These are phyloP conservation scores for Melaleuca alternifolia DNA, from an alignment of 345 rosid genomes.

Conservation along the genomic window DNA sequence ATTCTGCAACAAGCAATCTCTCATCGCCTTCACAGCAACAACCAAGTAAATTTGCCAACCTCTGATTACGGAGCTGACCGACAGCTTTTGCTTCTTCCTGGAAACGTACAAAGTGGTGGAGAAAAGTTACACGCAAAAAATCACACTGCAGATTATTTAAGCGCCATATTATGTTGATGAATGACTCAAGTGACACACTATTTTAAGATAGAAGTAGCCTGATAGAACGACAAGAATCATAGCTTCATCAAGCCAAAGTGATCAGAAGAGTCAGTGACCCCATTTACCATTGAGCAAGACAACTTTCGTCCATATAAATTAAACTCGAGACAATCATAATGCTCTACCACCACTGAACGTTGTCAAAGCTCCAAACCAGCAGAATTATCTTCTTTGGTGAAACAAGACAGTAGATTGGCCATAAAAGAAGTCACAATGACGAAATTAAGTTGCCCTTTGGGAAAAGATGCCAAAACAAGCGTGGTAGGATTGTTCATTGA, in stretches of 20 bases:
- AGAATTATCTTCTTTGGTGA: background rate
- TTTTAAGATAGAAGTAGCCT: background rate
- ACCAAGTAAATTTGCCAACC: slow-evolving; percentile 81
- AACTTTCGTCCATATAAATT: background rate
- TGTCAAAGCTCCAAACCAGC: background rate
- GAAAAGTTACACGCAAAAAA: background rate
- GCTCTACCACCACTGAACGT: background rate
- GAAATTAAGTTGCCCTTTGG: background rate
- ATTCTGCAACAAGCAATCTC: slow-evolving; percentile 76
- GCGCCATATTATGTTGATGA: background rate
- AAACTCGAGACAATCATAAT: background rate
- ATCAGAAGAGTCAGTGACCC: background rate
- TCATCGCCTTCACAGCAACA: slow-evolving; percentile 89
- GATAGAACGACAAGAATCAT: background rate
- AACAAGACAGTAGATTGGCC: background rate
- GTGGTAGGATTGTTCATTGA: background rate
- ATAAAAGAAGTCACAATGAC: background rate
- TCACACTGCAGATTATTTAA: background rate
- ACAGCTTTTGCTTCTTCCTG: slow-evolving; percentile 92
- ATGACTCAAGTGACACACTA: background rate
- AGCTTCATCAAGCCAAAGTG: background rate
- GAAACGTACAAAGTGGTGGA: background rate
- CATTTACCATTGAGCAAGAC: background rate
- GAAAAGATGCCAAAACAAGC: background rate
- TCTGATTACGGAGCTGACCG: slow-evolving; percentile 66